Evolutionary conservation across 2,329 filamentous ascomycete genomes (phyloP), one percentile per base, ranked within the genome.

Genomic region (Penicillium sp.): DNA sequence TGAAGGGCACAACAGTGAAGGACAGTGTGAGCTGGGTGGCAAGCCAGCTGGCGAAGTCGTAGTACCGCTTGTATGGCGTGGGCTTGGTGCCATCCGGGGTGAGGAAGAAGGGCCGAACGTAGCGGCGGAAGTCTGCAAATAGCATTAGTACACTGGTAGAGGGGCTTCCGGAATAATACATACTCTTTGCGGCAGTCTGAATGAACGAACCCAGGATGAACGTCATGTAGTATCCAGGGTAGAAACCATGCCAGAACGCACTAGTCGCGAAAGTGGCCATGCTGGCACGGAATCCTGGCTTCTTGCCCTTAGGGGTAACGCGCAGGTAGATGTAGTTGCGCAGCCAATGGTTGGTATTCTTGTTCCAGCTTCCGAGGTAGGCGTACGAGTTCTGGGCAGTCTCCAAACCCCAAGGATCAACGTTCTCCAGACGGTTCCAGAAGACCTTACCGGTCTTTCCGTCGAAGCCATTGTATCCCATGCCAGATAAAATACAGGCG

Each of bases 181-280:
- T 76, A 96, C 90, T 89, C 75, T 98, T 98, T 45, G 93, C 90
- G 14, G 85, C 85, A 2, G 89, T 96, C 66, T 98, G 93, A 24
- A 96, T 80, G 56, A 98, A 87, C 51, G 89, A 89, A 1, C 87
- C 93, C 6, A 97, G 77, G 32, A 97, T 73, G 62, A 98, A 98
- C 4, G 86, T 79, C 50, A 98, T 72, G 68, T 97, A 97, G 69
- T 98, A 98, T 5, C 93, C 93, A 0, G 93, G 91, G 58, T 95
- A 94, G 70, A 98, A 98, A 24, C 93, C 93, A 64, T 98, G 93
- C 93, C 93, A 98, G 57, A 97, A 85, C 3, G 93, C 91, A 62
- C 89, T 95, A 16, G 93, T 97, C 6, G 83, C 80, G 66, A 98
- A 98, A 0, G 93, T 98, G 27, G 89, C 89, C 74, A 98, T 74